Evolutionary conservation across 257 asterid species (phyloP).

Genomic region (Solanum chaucha): DNA sequence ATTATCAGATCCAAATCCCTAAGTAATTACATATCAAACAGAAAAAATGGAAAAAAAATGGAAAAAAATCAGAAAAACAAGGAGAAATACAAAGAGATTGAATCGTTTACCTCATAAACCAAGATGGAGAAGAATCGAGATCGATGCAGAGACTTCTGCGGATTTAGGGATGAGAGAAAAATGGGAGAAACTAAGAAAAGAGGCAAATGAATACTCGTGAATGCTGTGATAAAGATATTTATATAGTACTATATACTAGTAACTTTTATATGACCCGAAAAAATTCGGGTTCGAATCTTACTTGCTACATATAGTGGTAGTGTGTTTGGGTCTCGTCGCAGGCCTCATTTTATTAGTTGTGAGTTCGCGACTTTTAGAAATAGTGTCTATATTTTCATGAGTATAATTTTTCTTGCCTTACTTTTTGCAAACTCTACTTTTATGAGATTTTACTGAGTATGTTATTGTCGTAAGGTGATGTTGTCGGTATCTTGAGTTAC

Average conservation of each 20-base stretch:
- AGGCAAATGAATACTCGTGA: background rate
- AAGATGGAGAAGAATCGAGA: background rate
- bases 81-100: background rate
- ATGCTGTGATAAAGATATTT: background rate
- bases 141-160: background rate
- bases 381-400: background rate
- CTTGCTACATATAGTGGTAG: background rate
- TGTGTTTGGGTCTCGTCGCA: background rate
- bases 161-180: background rate
- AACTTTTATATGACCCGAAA: background rate
- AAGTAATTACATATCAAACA: background rate
- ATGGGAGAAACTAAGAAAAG: background rate
- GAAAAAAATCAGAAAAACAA: background rate
- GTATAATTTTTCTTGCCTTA: background rate
- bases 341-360: background rate
- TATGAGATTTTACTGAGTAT: background rate
- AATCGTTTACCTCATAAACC: slow-evolving; percentile 9
- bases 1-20: background rate
- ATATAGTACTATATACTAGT: background rate
- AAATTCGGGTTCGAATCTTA: background rate
- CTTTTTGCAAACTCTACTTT: accelerated
- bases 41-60: background rate
- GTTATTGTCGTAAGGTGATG: background rate
- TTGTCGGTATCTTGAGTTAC: background rate
- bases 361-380: accelerated